Base-by-base conservation (phyloP, 106 monocot genomes). In the Chionographis japonica region DNA sequence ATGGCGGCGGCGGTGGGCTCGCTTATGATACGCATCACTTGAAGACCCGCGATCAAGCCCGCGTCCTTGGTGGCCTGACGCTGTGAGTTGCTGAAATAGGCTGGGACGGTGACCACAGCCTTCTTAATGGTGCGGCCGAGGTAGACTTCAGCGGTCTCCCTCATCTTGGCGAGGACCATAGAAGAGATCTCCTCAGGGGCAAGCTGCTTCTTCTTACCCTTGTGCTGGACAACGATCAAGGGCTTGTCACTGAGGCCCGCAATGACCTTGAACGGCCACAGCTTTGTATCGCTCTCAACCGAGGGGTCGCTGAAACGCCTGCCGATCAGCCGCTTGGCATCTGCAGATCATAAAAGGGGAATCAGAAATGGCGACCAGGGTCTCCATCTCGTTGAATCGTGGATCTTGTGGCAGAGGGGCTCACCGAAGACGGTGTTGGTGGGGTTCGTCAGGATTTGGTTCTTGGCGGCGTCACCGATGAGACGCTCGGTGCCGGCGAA, bases 391-490 rank as follows among this genome's bases (percentile, higher is more conserved):
- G n/a, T n/a, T n/a, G n/a, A n/a, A n/a, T n/a, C n/a, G n/a, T n/a
- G n/a, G n/a, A n/a, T n/a, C 27, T 27, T 27, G 27, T 27, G 15
- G 11, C 9, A n/a, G 13, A 8, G 3, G 37, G 17, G 57, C 79
- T 54, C 56, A 84, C 84, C 85, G 66, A 86, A 86, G 60, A 87
- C 83, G 51, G 86, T 87, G 83, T 87, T 87, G 73, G 39, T 67
- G 53, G 86, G 86, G 69, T 87, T 87, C 86, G 83, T 87, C 69
- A 83, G 83, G 73, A 87, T 83, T 83, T 87, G 86, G 74, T 87
- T 87, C 83, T 83, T 87, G 66, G 86, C 85, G 4, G 85, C 85
- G 41, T 85, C 85, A 2, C 85, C 85, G 71, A 85, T 81, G 61
- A 85, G 77, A 37, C 86, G 62, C 76, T 87, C 86, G 35, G 76